Base-by-base conservation (phyloP, 2,329 filamentous ascomycete genomes). In the Ophiosphaerella narmari region DNA sequence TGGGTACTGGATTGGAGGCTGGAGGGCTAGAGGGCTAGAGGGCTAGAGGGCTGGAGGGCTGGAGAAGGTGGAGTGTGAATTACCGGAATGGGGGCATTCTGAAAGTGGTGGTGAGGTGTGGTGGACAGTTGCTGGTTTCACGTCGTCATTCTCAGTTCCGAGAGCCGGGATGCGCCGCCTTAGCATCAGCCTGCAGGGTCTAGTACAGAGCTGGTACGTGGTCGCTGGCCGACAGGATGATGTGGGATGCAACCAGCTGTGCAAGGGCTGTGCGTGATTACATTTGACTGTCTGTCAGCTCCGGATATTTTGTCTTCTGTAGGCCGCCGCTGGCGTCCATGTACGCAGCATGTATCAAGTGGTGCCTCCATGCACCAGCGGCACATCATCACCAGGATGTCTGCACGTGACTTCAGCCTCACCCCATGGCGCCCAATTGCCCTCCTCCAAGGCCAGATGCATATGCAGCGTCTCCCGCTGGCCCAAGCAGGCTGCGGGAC, bases 71-170 rank as follows among this genome's bases (percentile, higher is more conserved):
- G 16, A 41, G 35, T 29, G 29, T 46, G 43, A 13, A 39, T 44
- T 29, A 35, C 14, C 35, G 39, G 33, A 33, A 32, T 36, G 42
- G 34, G 44, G 54, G 44, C 57, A 58, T 60, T 46, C 39, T 48
- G 52, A 5, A 21, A n/a, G 29, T 39, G 41, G 41, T 43, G 43
- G 45, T 8, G 12, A 16, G 32, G 42, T 23, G 12, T 16, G 48
- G 37, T 55, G 47, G 43, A 33, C 49, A 46, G 52, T 26, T 48
- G 38, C 46, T 52, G 52, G 59, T 62, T 62, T 63, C 60, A 60
- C 18, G 18, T 59, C 59, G 37, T 57, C 50, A 32, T 29, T 23
- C 23, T 36, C 24, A 39, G 52, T 47, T 51, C 57, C 49, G 53
- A 45, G 49, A 51, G 48, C 55, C 46, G 48, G 38, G 48, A 39